phyloP scores from a whole-genome alignment of 2,329 filamentous ascomycete species.

The Alternaria sp. region DNA sequence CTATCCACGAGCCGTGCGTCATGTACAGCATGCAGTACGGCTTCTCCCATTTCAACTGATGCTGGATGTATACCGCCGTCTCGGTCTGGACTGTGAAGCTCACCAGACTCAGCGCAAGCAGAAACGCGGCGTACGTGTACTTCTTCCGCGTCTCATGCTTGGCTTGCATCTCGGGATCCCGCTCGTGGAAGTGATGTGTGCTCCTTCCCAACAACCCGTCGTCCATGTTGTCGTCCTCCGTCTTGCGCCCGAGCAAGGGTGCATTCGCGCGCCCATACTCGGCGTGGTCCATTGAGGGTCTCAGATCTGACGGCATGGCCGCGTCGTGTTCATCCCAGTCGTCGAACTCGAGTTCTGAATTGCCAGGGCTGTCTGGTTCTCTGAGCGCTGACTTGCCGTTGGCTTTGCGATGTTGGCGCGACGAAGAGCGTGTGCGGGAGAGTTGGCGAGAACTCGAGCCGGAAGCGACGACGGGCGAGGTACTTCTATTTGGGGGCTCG shows the following conservation, averaged over 20 bases:
- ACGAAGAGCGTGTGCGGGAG: conserved; percentile 27
- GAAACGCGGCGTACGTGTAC: conserved; percentile 86
- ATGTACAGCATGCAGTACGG: conserved; percentile 99
- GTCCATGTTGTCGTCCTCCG: conserved; percentile 45
- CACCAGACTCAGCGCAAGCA: conserved; percentile 80
- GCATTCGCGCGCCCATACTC: conserved; percentile 54
- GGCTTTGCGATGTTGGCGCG: conserved; percentile 17
- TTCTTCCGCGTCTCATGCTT: conserved; percentile 74
- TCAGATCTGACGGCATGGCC: conserved; percentile 59
- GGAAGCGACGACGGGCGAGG: conserved; percentile 33
- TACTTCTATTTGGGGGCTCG: conserved; percentile 14
- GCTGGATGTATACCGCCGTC: conserved; percentile 92
- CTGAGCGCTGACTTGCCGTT: conserved; percentile 14
- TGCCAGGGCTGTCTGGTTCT: conserved; percentile 26
- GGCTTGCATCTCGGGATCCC: conserved; percentile 71
- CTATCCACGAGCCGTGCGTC: conserved; percentile 90
- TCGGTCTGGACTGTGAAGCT: conserved; percentile 95
- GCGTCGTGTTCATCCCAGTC: conserved; percentile 54
- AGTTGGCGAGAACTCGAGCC: conserved; percentile 25
- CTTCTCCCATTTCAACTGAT: conserved; percentile 92
- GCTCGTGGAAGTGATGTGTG: conserved; percentile 70
- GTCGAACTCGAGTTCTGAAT: conserved; percentile 50
- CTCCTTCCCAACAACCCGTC: conserved; percentile 59
- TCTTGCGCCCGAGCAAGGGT: conserved; percentile 59
- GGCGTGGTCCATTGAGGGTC: conserved; percentile 49